Evolutionary conservation across 352 stramenopile species (phyloP).

Genomic region (Lagenidium sp.): DNA sequence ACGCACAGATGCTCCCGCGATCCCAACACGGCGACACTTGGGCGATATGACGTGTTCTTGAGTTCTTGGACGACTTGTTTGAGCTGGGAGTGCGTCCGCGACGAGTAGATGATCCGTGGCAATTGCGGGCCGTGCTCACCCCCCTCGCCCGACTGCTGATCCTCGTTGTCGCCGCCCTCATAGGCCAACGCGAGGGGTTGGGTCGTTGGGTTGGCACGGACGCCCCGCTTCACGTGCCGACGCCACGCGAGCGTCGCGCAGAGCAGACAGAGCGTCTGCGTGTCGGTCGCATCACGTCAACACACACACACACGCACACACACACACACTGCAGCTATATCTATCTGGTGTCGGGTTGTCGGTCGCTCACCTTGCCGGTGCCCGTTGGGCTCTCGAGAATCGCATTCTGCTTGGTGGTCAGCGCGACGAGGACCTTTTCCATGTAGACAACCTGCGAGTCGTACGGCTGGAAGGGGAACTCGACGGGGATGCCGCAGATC

Average conservation of each 20-base stretch:
- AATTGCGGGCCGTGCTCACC: too few relatives aligned
- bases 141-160: constrained; percentile 19
- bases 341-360: too few relatives aligned
- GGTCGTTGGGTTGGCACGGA: constrained; percentile 10
- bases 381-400: constrained; percentile 97
- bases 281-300: neutral
- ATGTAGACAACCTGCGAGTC: constrained; percentile 97
- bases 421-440: constrained; percentile 89
- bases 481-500: constrained; percentile 85
- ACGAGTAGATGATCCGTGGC: constrained; percentile 97
- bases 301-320: neutral
- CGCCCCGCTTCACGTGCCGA: constrained; percentile 52
- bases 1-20: constrained; percentile 97
- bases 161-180: constrained; percentile 22
- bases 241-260: constrained; percentile 93
- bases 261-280: constrained; percentile 94
- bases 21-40: constrained; percentile 84
- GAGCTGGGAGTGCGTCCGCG: constrained; percentile 97
- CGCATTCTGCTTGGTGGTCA: constrained; percentile 91
- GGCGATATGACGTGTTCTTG: constrained; percentile 92
- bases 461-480: constrained; percentile 97
- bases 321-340: too few relatives aligned
- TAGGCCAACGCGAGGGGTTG: constrained; percentile 30
- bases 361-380: constrained; percentile 91
- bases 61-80: constrained; percentile 96